Percentiles rank a stretch among this genome's conserved stretches.
phyloP scores from a whole-genome alignment of 2,329 filamentous ascomycete species.

The Rhinocladiella similis region DNA sequence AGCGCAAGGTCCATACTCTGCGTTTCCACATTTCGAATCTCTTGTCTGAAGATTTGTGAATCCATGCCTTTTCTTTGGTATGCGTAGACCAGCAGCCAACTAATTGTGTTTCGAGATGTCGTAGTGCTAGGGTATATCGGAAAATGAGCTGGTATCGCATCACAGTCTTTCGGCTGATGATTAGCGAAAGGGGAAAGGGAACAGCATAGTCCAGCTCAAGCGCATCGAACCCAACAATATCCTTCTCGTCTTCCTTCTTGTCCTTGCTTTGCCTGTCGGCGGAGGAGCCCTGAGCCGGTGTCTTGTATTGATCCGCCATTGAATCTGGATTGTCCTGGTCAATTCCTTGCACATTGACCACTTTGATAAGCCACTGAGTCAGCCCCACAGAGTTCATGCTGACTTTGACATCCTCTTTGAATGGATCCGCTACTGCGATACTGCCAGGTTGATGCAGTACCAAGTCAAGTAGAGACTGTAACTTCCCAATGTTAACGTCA shows the following conservation, averaged over 20 bases:
- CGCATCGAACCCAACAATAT: slow-evolving; percentile 86
- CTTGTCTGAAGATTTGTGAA: slow-evolving; percentile 70
- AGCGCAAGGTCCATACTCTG: slow-evolving; percentile 84
- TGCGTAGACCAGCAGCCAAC: slow-evolving; percentile 89
- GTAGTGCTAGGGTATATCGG: slow-evolving; percentile 85
- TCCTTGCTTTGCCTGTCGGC: slow-evolving; percentile 58
- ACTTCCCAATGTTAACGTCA: slow-evolving; percentile 84
- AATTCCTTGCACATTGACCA: slow-evolving; percentile 94
- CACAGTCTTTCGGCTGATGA: slow-evolving; percentile 95
- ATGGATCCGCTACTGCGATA: slow-evolving; percentile 89
- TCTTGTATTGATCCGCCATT: slow-evolving; percentile 69
- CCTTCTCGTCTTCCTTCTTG: slow-evolving; percentile 82
- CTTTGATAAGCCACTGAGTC: slow-evolving; percentile 90
- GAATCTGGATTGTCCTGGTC: slow-evolving; percentile 72
- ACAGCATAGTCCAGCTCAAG: slow-evolving; percentile 92
- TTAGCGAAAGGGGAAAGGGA: slow-evolving; percentile 90
- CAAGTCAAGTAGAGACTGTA: slow-evolving; percentile 93
- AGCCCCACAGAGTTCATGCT: slow-evolving; percentile 94
- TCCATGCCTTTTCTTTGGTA: slow-evolving; percentile 77
- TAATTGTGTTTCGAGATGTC: slow-evolving; percentile 84
- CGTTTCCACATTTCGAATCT: slow-evolving; percentile 90
- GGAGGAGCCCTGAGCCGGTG: slow-evolving; percentile 51
- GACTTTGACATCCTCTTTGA: slow-evolving; percentile 97
- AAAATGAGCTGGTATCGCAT: slow-evolving; percentile 96
- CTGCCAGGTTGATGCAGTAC: slow-evolving; percentile 95